Evolutionary conservation across 768 basidiomycete species (phyloP).

Genomic region (Agaricus subrufescens): DNA sequence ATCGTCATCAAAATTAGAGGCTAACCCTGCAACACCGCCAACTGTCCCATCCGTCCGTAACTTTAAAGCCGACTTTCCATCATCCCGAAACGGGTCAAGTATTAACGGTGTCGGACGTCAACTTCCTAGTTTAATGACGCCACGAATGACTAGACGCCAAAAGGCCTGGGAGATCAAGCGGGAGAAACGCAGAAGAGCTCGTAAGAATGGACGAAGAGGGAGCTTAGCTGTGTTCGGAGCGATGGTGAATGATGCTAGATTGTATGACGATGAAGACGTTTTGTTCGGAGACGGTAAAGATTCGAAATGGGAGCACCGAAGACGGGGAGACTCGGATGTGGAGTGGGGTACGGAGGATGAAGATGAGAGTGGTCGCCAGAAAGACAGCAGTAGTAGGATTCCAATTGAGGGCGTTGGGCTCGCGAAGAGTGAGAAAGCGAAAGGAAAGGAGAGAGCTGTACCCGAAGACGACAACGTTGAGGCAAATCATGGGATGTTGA

Average conservation of each 20-base stretch:
- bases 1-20: not conserved
- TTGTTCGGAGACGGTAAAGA: conserved; percentile 23
- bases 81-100: not conserved
- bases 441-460: conserved; percentile 16
- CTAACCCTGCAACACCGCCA: not conserved
- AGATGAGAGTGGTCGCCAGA: conserved; percentile 19
- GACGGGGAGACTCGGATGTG: conserved; percentile 62
- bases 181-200: not conserved
- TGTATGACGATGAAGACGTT: conserved; percentile 33
- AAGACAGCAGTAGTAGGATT: conserved; percentile 13
- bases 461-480: conserved; percentile 13
- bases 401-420: conserved; percentile 30
- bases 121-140: conserved; percentile 19
- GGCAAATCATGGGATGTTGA: conserved; percentile 50
- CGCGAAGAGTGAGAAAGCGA: conserved; percentile 13
- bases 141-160: conserved; percentile 23
- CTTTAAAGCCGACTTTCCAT: conserved; percentile 10
- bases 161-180: conserved; percentile 17
- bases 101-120: not conserved
- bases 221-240: conserved; percentile 50
- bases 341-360: conserved; percentile 55
- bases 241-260: conserved; percentile 46
- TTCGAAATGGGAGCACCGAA: conserved; percentile 43
- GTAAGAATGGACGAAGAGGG: conserved; percentile 4
- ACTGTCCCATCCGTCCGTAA: not conserved